Evolutionary conservation across 148 eudicot species (phyloP).

Genomic region (Arbutus unedo): DNA sequence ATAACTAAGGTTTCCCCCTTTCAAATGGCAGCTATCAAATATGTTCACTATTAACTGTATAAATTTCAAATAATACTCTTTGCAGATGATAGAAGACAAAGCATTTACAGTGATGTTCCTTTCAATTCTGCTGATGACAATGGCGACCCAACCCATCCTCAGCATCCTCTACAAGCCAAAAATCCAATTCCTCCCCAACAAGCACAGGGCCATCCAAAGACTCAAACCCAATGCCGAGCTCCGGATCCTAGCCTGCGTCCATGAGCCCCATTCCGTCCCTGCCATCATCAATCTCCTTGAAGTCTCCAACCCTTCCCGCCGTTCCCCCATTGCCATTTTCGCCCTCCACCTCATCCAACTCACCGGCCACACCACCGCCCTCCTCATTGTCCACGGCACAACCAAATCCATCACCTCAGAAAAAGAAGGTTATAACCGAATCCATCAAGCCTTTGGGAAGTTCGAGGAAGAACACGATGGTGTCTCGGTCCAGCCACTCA

Average conservation of each 20-base stretch:
- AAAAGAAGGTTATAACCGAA: neutral
- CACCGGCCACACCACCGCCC: conserved; percentile 22
- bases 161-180: conserved; percentile 14
- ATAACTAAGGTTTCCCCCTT: neutral
- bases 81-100: conserved; percentile 17
- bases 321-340: conserved; percentile 14
- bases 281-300: conserved; percentile 21
- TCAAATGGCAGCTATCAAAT: neutral
- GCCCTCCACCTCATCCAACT: conserved; percentile 24
- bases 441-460: conserved; percentile 2
- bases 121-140: conserved; percentile 24
- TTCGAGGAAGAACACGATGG: conserved; percentile 8
- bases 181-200: conserved; percentile 12
- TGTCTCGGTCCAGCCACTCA: conserved; percentile 16
- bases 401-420: neutral
- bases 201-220: conserved; percentile 17
- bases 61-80: too few relatives aligned
- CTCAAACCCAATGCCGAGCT: conserved; percentile 16
- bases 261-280: conserved; percentile 16
- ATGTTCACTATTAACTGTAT: neutral
- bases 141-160: conserved; percentile 16
- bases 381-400: conserved; percentile 16
- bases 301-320: conserved; percentile 13
- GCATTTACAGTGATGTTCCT: conserved; percentile 19
- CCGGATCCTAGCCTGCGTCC: conserved; percentile 15